Evolutionary conservation across 2,329 filamentous ascomycete genomes (phyloP).

Genomic region (Beauveria scarabaeidicola): DNA sequence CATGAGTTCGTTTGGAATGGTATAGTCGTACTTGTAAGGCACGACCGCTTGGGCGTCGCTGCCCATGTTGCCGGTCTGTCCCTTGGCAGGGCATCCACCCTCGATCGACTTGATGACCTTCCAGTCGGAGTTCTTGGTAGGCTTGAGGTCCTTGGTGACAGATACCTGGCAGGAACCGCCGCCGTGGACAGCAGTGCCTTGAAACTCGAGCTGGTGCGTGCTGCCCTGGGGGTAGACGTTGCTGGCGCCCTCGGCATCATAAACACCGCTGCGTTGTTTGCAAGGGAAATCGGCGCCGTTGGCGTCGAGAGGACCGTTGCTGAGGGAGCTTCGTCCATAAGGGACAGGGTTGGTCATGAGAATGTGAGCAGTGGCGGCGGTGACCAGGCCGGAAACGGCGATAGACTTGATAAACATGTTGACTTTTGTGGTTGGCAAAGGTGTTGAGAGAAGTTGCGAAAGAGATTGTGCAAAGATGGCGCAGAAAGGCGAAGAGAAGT

Average conservation of each 20-base stretch:
- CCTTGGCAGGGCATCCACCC: constrained; percentile 69
- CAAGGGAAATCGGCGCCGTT: constrained; percentile 71
- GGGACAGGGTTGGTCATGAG: constrained; percentile 60
- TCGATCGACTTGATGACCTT: constrained; percentile 85
- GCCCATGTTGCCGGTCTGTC: constrained; percentile 48
- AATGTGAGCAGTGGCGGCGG: constrained; percentile 65
- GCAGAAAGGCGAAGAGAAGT: not conserved
- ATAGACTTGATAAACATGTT: constrained; percentile 45
- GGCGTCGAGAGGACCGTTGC: constrained; percentile 56
- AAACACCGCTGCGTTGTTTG: constrained; percentile 49
- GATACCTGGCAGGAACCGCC: constrained; percentile 89
- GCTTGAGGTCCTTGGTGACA: constrained; percentile 67
- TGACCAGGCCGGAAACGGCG: constrained; percentile 46
- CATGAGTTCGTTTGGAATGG: constrained; percentile 61
- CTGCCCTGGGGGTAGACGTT: constrained; percentile 49
- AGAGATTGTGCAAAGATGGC: not conserved
- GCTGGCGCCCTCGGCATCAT: constrained; percentile 35
- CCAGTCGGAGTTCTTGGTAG: constrained; percentile 61
- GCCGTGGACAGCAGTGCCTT: constrained; percentile 70
- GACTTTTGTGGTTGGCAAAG: constrained; percentile 27
- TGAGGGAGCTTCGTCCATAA: constrained; percentile 32
- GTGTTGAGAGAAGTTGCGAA: not conserved
- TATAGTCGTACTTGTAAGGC: constrained; percentile 57
- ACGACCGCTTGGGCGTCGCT: constrained; percentile 33
- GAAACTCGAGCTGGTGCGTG: constrained; percentile 48